Base-by-base conservation (phyloP, 305 asterid species). In the Solanum aculeatissimum region DNA sequence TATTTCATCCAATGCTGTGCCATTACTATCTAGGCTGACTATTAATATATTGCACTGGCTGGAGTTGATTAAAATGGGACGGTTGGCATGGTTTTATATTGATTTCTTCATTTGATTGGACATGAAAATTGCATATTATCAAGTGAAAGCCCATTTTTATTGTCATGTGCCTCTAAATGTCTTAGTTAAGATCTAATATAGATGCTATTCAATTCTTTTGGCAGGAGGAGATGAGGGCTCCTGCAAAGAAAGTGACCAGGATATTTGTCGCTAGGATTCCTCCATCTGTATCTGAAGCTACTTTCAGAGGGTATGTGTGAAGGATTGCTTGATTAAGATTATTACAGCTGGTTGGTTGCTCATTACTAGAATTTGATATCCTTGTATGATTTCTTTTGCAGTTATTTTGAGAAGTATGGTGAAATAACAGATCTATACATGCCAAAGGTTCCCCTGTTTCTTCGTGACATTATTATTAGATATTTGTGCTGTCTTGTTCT, bases 211-310 rank as follows among this genome's bases (percentile, higher is more conserved):
- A n/a, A 0, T 60, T 53, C 23, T 53, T 83, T 83, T 85, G 63
- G 81, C 89, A 97, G 98, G 98, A 97, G 95, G 98, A 94, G 89
- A 94, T 97, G 98, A 97, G 97, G 90, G 89, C 94, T 84, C 92
- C 99, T 68, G 91, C 99, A 25, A 94, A 94, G 92, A 97, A 97
- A 90, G 97, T 92, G 81, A 91, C 98, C 84, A 89, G 98, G 93
- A 93, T 97, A 89, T 97, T 97, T 85, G 98, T 97, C 29, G 99
- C 99, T 32, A 93, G 99, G 89, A 94, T 95, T 87, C 90, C 95
- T 51, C 94, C 95, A 58, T 91, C 98, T 15, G 99, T 92, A 54
- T 91, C 98, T 66, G 98, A 95, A 92, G 92, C 95, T 80, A 93
- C 89, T 84, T 95, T 95, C 90, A 90, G 98, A 91, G 93, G 98